Evolutionary conservation across 148 eudicot genomes (phyloP).

Genomic region (Gaultheria prostrata): DNA sequence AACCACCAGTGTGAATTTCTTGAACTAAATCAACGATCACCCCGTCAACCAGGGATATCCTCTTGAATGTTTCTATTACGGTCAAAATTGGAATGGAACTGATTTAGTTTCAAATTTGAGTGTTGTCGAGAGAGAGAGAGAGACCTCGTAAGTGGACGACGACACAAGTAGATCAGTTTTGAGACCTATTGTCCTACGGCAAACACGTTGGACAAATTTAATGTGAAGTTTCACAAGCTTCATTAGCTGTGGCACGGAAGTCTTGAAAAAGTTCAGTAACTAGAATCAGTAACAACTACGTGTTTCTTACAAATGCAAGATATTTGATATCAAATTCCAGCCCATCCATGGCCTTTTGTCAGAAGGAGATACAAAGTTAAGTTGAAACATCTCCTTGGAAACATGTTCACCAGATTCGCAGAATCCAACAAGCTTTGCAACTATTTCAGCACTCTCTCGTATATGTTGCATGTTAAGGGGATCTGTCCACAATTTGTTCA

Average conservation of each 20-base stretch:
- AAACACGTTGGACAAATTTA: too few relatives aligned
- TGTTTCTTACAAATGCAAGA: slow-evolving; percentile 60
- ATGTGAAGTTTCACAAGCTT: too few relatives aligned
- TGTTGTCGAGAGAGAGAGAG: too few relatives aligned
- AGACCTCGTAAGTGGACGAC: too few relatives aligned
- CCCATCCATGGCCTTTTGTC: slow-evolving; percentile 98
- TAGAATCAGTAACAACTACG: background rate
- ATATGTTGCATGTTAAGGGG: slow-evolving; percentile 86
- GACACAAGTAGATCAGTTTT: too few relatives aligned
- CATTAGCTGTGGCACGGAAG: background rate
- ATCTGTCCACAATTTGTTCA: slow-evolving; percentile 89
- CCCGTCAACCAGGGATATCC: background rate
- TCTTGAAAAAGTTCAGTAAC: background rate
- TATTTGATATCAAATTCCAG: slow-evolving; percentile 87
- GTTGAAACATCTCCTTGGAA: slow-evolving; percentile 89
- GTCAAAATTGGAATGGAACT: too few relatives aligned
- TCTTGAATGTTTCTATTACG: background rate
- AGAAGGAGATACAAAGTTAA: slow-evolving; percentile 65
- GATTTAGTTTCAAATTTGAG: too few relatives aligned
- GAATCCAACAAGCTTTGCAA: slow-evolving; percentile 91
- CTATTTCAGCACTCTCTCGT: slow-evolving; percentile 84
- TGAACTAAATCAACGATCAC: too few relatives aligned
- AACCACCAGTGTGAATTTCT: too few relatives aligned
- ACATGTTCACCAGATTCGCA: slow-evolving; percentile 76
- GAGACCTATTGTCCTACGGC: too few relatives aligned